phyloP scores from a whole-genome alignment of 2,329 filamentous ascomycete species.

The Cryphonectria parasitica region DNA sequence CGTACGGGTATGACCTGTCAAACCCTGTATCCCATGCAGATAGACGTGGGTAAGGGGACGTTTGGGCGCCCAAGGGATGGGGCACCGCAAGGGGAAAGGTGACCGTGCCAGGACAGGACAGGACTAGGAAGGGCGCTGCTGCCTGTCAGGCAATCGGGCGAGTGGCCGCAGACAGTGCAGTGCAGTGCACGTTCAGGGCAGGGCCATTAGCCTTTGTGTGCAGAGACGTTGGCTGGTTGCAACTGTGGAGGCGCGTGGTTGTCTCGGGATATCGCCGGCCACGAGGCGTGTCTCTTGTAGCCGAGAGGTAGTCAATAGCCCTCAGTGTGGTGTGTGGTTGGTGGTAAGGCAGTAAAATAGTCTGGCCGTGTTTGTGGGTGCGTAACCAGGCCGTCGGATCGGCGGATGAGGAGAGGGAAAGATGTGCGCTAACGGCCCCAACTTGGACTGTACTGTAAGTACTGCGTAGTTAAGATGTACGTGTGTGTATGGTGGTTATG shows the following conservation, averaged over 20 bases:
- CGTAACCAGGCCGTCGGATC: not conserved
- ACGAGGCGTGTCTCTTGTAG: constrained; percentile 28
- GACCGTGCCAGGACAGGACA: not conserved
- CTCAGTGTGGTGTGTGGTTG: not conserved
- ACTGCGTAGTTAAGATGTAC: not conserved
- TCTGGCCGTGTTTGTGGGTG: not conserved
- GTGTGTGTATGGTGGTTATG: not conserved
- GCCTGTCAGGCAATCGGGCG: constrained; percentile 4
- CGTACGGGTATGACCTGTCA: constrained; percentile 8
- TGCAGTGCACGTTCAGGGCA: constrained; percentile 3
- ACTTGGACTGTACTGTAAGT: not conserved
- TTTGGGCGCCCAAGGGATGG: constrained; percentile 4
- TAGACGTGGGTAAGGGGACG: constrained; percentile 18
- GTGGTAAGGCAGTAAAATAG: not conserved
- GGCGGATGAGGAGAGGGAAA: not conserved
- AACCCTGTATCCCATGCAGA: constrained; percentile 21
- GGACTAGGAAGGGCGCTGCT: constrained; percentile 3
- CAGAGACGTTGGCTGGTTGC: not conserved
- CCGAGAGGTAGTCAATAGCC: constrained; percentile 6
- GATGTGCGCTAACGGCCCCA: constrained; percentile 4
- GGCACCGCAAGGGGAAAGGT: not conserved
- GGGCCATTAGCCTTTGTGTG: constrained; percentile 21
- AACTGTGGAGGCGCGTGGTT: constrained; percentile 7
- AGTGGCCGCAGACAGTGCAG: constrained; percentile 21
- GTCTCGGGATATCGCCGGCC: constrained; percentile 29